phyloP scores from a whole-genome alignment of 495 filamentous ascomycete genomes.

The Xylaria longipes region DNA sequence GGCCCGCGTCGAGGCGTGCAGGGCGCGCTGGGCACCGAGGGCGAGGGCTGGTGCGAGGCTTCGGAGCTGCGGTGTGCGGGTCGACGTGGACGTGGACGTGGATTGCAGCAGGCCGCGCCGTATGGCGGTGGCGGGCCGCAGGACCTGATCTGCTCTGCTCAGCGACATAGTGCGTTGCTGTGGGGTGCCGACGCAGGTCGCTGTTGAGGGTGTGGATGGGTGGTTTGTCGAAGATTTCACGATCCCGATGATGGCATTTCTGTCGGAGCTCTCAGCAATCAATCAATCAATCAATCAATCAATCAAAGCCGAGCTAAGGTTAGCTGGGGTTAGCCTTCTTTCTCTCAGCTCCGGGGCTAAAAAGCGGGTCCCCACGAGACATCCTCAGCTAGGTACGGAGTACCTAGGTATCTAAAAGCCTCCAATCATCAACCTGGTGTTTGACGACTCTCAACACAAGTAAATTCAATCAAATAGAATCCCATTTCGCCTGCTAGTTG shows the following conservation, averaged over 20 bases:
- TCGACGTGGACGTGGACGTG: neutral
- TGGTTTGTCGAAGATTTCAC: neutral
- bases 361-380: neutral
- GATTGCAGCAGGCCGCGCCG: slow-evolving; percentile 19
- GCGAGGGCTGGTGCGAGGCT: slow-evolving; percentile 28
- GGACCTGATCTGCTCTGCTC: slow-evolving; percentile 22
- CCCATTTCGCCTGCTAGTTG: no score
- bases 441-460: neutral
- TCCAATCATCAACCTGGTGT: no score
- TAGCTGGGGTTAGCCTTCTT: slow-evolving; percentile 9
- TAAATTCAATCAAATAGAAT: no score
- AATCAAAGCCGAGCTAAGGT: neutral
- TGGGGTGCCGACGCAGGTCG: slow-evolving; percentile 15
- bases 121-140: slow-evolving; percentile 22
- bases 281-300: no score
- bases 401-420: no score
- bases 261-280: neutral
- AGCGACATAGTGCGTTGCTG: slow-evolving; percentile 26
- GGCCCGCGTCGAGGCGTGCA: slow-evolving; percentile 41
- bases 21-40: slow-evolving; percentile 33
- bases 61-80: neutral
- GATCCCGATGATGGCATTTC: slow-evolving; percentile 12
- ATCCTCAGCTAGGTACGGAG: neutral
- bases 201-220: neutral
- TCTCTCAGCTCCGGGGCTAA: slow-evolving; percentile 4